Percentiles rank a stretch among this genome's conserved stretches.
phyloP scores from a whole-genome alignment of 495 filamentous ascomycete species.

The Lophiostoma macrostomum region DNA sequence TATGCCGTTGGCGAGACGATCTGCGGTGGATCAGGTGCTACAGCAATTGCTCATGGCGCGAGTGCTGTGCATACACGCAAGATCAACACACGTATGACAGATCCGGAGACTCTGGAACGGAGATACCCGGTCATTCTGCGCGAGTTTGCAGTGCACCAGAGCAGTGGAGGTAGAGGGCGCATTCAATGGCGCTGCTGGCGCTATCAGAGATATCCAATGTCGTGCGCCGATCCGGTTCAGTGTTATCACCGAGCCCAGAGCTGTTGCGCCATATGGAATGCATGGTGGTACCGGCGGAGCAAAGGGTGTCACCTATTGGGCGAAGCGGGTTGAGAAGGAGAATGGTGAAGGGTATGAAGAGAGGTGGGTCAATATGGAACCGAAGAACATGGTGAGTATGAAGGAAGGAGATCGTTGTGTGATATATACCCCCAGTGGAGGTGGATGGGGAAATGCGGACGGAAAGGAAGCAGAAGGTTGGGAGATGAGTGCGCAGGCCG shows the following conservation, averaged over 20 bases:
- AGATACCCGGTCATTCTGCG: slow-evolving; percentile 83
- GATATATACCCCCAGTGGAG: slow-evolving; percentile 65
- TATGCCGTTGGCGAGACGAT: slow-evolving; percentile 94
- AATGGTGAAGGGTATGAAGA: slow-evolving; percentile 52
- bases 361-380: slow-evolving; percentile 75
- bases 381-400: slow-evolving; percentile 92
- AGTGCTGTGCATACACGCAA: slow-evolving; percentile 90
- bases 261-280: slow-evolving; percentile 82
- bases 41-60: slow-evolving; percentile 79
- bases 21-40: slow-evolving; percentile 85
- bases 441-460: slow-evolving; percentile 63
- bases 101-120: slow-evolving; percentile 87
- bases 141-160: slow-evolving; percentile 70
- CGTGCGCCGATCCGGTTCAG: slow-evolving; percentile 79
- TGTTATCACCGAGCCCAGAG: slow-evolving; percentile 81
- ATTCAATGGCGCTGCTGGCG: slow-evolving; percentile 81
- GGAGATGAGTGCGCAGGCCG: not conserved
- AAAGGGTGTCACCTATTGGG: slow-evolving; percentile 81
- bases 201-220: slow-evolving; percentile 91
- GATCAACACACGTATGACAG: slow-evolving; percentile 96
- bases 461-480: slow-evolving; percentile 9
- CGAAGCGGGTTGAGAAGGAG: slow-evolving; percentile 55
- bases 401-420: slow-evolving; percentile 81
- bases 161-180: slow-evolving; percentile 69
- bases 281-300: slow-evolving; percentile 74